A percentile compares a stretch with the other conserved stretches of the same genome.
Evolutionary conservation across 345 rosid genomes (phyloP).

Genomic region (Salix purpurea): DNA sequence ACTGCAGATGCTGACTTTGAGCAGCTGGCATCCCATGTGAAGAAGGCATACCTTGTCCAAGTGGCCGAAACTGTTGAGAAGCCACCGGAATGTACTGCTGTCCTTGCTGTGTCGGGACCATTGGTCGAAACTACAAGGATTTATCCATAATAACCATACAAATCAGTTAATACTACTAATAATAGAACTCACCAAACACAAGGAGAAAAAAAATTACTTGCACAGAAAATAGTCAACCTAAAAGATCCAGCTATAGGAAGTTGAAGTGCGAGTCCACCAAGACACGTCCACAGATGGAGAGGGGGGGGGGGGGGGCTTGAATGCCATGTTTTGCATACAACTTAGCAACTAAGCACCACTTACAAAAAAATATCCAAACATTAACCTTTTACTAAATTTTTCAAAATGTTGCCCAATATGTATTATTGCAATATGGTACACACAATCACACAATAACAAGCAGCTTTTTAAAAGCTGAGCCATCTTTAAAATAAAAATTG

Average conservation of each 20-base stretch:
- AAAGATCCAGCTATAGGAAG: constrained; percentile 35
- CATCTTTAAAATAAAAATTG: constrained; percentile 1
- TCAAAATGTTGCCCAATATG: neutral
- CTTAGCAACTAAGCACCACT: neutral
- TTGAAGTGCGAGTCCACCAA: constrained; percentile 26
- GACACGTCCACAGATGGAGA: neutral
- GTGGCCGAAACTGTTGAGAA: constrained; percentile 72
- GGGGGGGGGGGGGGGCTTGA: neutral
- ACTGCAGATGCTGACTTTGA: constrained; percentile 59
- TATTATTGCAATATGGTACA: neutral
- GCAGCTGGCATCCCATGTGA: constrained; percentile 49
- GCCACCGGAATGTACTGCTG: constrained; percentile 55
- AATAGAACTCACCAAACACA: neutral
- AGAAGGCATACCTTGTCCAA: constrained; percentile 52
- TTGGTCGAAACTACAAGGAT: constrained; percentile 60
- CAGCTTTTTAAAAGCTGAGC: neutral
- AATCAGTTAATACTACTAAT: constrained; percentile 3
- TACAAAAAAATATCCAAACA: neutral
- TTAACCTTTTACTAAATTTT: neutral
- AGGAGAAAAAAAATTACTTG: constrained; percentile 14
- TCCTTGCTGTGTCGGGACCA: constrained; percentile 57
- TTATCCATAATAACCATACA: neutral
- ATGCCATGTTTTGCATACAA: neutral
- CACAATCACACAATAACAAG: neutral
- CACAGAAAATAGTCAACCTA: constrained; percentile 24